These are phyloP conservation scores for Cocos nucifera DNA, from an alignment of 176 grass and related monocot species.

Conservation along the genomic window DNA sequence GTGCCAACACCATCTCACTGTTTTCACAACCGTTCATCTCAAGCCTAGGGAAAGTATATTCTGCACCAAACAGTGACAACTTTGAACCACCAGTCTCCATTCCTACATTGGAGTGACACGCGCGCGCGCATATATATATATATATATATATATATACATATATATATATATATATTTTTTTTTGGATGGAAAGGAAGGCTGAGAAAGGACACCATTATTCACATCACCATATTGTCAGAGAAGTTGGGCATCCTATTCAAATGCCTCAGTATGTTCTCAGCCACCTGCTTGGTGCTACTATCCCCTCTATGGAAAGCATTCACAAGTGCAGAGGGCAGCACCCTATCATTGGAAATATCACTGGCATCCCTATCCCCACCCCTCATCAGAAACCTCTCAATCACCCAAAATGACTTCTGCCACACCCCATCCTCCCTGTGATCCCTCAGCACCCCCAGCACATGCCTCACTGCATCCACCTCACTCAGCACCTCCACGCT, in stretches of 20 bases:
- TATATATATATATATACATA: too few species aligned
- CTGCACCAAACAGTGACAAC: too few species aligned
- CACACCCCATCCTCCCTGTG: constrained; percentile 36
- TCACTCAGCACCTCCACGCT: constrained; percentile 50
- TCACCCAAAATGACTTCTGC: constrained; percentile 62
- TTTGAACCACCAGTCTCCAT: too few species aligned
- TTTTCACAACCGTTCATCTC: too few species aligned
- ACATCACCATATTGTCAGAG: constrained; percentile 33
- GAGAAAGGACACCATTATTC: too few species aligned
- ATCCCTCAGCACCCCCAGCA: constrained; percentile 51
- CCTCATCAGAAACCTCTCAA: constrained; percentile 60
- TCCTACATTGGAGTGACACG: too few species aligned
- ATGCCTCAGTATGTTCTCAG: constrained; percentile 73
- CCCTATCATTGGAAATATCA: constrained; percentile 46
- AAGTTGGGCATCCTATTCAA: constrained; percentile 55
- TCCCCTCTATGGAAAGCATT: constrained; percentile 66
- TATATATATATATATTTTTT: too few species aligned
- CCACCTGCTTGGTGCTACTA: constrained; percentile 43
- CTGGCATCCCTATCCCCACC: constrained; percentile 40
- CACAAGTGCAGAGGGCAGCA: constrained; percentile 49
- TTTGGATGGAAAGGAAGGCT: too few species aligned
- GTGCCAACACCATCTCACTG: too few species aligned
- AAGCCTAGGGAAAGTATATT: too few species aligned
- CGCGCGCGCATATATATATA: too few species aligned
- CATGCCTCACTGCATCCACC: constrained; percentile 34